Percentiles rank a stretch among this genome's conserved stretches.
phyloP scores from a whole-genome alignment of 805 yeast species.

The Torulaspora delbrueckii region DNA sequence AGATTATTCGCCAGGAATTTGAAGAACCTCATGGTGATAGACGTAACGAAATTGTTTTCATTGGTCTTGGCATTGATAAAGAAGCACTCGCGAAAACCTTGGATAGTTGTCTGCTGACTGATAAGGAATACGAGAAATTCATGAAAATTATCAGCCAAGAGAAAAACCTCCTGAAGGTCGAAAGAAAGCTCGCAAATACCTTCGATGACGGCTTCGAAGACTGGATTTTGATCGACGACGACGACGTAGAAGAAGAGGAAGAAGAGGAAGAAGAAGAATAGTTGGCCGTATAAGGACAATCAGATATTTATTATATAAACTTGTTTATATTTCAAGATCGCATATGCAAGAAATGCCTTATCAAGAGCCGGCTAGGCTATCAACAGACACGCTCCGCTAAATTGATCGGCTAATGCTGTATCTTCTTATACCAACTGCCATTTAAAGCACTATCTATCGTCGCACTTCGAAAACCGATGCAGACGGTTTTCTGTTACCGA shows the following conservation, averaged over 20 bases:
- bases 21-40: constrained; percentile 41
- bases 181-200: constrained; percentile 29
- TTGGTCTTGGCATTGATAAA: constrained; percentile 38
- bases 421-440: neutral
- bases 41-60: constrained; percentile 43
- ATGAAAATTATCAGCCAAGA: constrained; percentile 29
- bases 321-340: no score
- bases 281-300: neutral
- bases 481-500: neutral
- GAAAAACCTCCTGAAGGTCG: constrained; percentile 33
- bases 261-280: neutral
- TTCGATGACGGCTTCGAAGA: constrained; percentile 44
- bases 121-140: constrained; percentile 35
- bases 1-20: constrained; percentile 36
- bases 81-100: constrained; percentile 29
- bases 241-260: constrained; percentile 4
- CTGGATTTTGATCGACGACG: constrained; percentile 33
- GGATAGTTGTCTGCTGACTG: constrained; percentile 40
- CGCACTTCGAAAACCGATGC: constrained; percentile 1
- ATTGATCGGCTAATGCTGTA: neutral
- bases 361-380: neutral
- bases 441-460: neutral
- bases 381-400: neutral
- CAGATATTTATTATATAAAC: neutral
- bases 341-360: neutral